A percentile compares a stretch with the other conserved stretches of the same genome.
These are phyloP conservation scores for Penstemon barbatus DNA, from an alignment of 257 asterid genomes.

Conservation along the genomic window DNA sequence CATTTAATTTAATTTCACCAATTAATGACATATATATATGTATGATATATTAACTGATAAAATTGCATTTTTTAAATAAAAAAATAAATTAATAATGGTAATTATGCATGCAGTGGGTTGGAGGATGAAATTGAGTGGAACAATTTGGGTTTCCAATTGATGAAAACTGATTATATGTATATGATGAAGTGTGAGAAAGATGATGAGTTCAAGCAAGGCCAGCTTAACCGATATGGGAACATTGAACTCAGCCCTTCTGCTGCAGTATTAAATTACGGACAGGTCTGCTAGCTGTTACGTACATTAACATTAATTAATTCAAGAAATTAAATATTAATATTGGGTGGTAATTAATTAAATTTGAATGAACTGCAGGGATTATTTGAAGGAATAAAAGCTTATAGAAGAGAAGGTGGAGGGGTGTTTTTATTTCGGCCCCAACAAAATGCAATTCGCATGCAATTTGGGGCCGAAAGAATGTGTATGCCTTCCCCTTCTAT, in stretches of 20 bases:
- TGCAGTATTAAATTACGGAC: slow-evolving; percentile 79
- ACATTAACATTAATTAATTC: too few species aligned
- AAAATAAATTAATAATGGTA: too few species aligned
- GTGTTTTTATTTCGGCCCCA: slow-evolving; percentile 69
- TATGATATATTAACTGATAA: too few species aligned
- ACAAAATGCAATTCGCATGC: slow-evolving; percentile 76
- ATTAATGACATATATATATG: too few species aligned
- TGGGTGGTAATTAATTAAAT: too few species aligned
- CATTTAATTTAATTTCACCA: too few species aligned
- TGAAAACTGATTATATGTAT: slow-evolving; percentile 72
- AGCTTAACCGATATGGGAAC: slow-evolving; percentile 55
- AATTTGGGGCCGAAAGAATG: slow-evolving; percentile 76
- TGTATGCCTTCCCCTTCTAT: slow-evolving; percentile 72
- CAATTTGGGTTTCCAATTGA: slow-evolving; percentile 56
- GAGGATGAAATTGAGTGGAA: slow-evolving; percentile 67
- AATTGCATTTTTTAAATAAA: too few species aligned
- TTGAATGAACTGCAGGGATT: slow-evolving; percentile 33
- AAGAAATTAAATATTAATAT: too few species aligned
- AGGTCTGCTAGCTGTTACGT: too few species aligned
- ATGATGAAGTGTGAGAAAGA: slow-evolving; percentile 42
- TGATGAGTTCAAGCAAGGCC: slow-evolving; percentile 49
- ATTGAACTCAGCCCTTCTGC: slow-evolving; percentile 74
- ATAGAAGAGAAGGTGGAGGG: slow-evolving; percentile 57
- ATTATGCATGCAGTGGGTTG: too few species aligned
- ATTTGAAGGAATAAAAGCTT: slow-evolving; percentile 80